Evolutionary conservation across 768 basidiomycete species (phyloP).

Genomic region (Agrocybe pediades): DNA sequence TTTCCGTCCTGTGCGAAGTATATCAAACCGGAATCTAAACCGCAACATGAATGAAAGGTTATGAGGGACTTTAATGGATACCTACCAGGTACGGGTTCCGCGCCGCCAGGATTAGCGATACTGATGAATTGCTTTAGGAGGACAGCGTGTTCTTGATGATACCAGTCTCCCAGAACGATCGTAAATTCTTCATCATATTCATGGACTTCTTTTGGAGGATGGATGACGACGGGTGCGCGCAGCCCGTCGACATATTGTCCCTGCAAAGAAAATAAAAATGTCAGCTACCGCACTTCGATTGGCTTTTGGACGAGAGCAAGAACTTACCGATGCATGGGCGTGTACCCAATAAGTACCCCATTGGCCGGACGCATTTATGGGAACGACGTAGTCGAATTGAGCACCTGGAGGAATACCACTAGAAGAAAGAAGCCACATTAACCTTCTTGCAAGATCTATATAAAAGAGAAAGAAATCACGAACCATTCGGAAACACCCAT

Average conservation of each 20-base stretch:
- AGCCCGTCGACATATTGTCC: constrained; percentile 95
- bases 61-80: neutral
- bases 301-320: neutral
- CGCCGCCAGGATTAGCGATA: constrained; percentile 77
- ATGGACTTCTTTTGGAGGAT: constrained; percentile 65
- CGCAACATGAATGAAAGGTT: neutral
- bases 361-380: constrained; percentile 67
- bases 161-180: constrained; percentile 89
- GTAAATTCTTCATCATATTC: constrained; percentile 91
- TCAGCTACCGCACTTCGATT: neutral
- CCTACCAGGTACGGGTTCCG: constrained; percentile 86
- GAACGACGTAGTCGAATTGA: constrained; percentile 74
- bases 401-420: constrained; percentile 80
- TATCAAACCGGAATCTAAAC: constrained; percentile 72
- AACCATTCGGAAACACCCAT: constrained; percentile 83
- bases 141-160: constrained; percentile 71
- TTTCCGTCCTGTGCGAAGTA: constrained; percentile 78
- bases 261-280: constrained; percentile 27
- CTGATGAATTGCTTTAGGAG: constrained; percentile 70
- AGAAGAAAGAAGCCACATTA: neutral
- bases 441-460: neutral
- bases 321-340: constrained; percentile 56
- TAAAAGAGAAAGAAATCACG: neutral
- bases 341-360: constrained; percentile 86
- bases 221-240: constrained; percentile 82